Evolutionary conservation across 2,329 filamentous ascomycete species (phyloP), one percentile per base, ranked within the genome.

Genomic region (Emmonsiellopsis sp.): DNA sequence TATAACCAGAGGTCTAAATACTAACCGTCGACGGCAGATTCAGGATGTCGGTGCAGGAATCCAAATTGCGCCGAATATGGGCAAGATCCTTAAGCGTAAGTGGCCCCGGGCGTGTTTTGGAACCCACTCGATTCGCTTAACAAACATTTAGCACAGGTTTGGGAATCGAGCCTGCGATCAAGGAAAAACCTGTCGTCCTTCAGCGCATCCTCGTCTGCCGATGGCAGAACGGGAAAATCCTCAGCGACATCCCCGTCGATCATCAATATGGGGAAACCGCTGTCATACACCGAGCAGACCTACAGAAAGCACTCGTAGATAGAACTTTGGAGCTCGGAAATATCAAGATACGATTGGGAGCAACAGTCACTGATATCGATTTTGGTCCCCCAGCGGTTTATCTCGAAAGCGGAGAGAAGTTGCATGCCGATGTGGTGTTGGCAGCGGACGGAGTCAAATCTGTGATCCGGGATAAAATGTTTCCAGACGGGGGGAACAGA

Each of bases 371-470:
- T 2, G 57, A 47, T 34, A 59, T 60, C 54, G 63, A 52, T 14
- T 53, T 53, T n/a, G 37, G 32, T 33, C 27, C 9, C n/a, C 14
- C 44, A 1, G 56, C 56, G 5, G 62, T 70, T 5, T 64, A 62
- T 6, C 63, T 74, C 2, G 60, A 61, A 2, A 61, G 66, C 32
- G 70, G 67, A 0, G 51, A 59, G 7, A 61, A 57, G 4, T 61
- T 53, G 2, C 53, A 54, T 6, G 58, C 44, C 5, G 75, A 78
- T 55, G 61, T 77, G 1, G 61, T 78, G 2, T 65, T 78, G 51
- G 75, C 72, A n/a, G 71, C 74, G 3, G 76, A 78, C 57, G 76
- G 76, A 2, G 75, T 80, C 56, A 79, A 79, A 55, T 80, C 76
- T 2, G 63, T 62, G 1, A 65, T 76, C 3, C 67, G 78, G 2